Base-by-base conservation (phyloP, 495 filamentous ascomycete species). In the Rusavskia elegans region DNA sequence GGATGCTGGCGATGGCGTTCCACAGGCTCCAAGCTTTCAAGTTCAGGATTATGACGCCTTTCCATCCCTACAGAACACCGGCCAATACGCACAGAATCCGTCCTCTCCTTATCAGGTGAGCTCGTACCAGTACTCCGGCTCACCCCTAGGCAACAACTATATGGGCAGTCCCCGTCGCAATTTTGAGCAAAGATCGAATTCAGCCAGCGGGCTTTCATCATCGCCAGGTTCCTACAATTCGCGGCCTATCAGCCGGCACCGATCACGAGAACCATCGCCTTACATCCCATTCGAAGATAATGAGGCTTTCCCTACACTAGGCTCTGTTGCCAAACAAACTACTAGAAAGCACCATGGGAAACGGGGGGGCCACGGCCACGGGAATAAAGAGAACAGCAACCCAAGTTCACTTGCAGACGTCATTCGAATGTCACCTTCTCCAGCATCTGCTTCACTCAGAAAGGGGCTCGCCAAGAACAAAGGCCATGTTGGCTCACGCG, bases 241-340 rank as follows among this genome's bases (percentile, higher is more conserved):
- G 23, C 83, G 93, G 48, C 89, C 89, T 23, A 79, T 79, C 49
- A 96, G 89, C 61, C 82, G 89, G 20, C 89, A 93, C 56, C 80
- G 86, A 55, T 76, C 86, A 41, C 82, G 84, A 50, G 79, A 81
- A 36, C 61, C 63, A 9, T 77, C 80, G 39, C 79, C 80, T 29
- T 67, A 79, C 30, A 82, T 87, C 10, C 87, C 84, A 27, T 81
- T 92, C 9, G 89, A 99, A 63, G 93, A 99, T 61, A 87, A 82
- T 19, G 93, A 97, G 61, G 92, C 93, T 6, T 99, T 99, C 63
- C 93, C 93, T 9, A 85, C 86, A 19, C 80, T 99, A n/a, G 83
- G 84, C 19, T 81, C 89, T 27, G 84, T 85, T 38, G 81, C 79
- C 36, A 74, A 79, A 19, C 90, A 89, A 60, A 76, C 78, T 48